phyloP scores from a whole-genome alignment of 2,329 filamentous ascomycete species.

The Penicillium sp. region DNA sequence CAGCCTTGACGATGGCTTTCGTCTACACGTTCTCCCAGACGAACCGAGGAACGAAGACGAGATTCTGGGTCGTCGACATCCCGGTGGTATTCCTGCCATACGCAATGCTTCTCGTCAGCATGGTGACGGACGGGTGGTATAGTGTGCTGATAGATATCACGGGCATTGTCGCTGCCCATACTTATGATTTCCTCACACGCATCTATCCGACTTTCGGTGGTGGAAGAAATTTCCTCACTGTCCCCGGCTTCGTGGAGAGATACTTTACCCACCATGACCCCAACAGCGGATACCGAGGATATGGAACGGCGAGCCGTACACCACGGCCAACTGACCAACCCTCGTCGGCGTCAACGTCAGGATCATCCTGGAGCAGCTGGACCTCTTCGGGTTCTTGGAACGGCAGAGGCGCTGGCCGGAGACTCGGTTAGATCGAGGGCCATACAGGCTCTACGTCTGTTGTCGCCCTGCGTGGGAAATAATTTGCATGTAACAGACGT shows the following conservation, averaged over 20 bases:
- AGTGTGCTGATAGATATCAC: conserved; percentile 64
- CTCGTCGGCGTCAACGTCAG: conserved; percentile 9
- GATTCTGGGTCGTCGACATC: conserved; percentile 79
- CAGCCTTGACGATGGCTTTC: conserved; percentile 74
- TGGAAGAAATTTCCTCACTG: conserved; percentile 72
- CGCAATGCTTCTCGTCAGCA: conserved; percentile 71
- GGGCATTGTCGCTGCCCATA: conserved; percentile 82
- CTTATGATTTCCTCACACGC: conserved; percentile 85
- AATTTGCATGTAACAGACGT: background rate
- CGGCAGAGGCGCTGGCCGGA: conserved; percentile 42
- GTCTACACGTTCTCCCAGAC: conserved; percentile 85
- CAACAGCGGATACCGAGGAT: conserved; percentile 52
- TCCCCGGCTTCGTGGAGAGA: conserved; percentile 69
- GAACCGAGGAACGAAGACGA: conserved; percentile 71
- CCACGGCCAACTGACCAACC: conserved; percentile 20
- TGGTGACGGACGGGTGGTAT: conserved; percentile 64
- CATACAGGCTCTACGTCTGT: background rate
- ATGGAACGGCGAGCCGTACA: conserved; percentile 62
- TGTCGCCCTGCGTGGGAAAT: background rate
- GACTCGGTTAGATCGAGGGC: conserved; percentile 30
- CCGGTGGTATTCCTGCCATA: conserved; percentile 79
- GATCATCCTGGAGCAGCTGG: conserved; percentile 27
- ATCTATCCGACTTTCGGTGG: conserved; percentile 88
- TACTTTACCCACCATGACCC: conserved; percentile 57
- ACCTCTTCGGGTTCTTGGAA: conserved; percentile 38